Evolutionary conservation across 345 rosid species (phyloP).

Genomic region (Eutrema japonicum): DNA sequence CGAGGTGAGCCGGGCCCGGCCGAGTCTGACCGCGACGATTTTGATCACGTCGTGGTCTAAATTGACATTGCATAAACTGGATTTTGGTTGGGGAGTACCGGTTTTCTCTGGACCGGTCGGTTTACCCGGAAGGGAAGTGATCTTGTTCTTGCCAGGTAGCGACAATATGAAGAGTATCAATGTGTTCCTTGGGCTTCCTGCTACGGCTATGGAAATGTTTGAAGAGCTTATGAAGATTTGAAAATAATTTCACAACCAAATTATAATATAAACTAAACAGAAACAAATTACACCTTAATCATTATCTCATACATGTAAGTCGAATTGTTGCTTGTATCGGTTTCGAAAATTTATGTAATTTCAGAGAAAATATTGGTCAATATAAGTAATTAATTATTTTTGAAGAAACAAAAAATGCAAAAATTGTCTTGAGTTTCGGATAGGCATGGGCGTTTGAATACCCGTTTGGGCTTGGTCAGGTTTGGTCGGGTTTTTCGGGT

Average conservation of each 20-base stretch:
- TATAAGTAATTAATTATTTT: background rate
- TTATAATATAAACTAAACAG: background rate
- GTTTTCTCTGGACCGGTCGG: slow-evolving; percentile 69
- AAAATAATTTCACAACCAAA: background rate
- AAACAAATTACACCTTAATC: background rate
- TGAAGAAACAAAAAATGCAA: background rate
- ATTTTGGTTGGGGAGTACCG: slow-evolving; percentile 88
- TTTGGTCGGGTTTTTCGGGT: too few relatives aligned
- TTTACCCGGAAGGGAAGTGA: slow-evolving; percentile 77
- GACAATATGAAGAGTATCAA: slow-evolving; percentile 56
- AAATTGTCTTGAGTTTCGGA: background rate
- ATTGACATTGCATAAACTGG: slow-evolving; percentile 63
- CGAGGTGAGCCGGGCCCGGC: slow-evolving; percentile 70
- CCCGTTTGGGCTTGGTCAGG: too few relatives aligned
- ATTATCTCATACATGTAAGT: background rate
- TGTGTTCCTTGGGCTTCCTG: slow-evolving; percentile 76
- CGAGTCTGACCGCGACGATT: slow-evolving; percentile 67
- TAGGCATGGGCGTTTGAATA: too few relatives aligned
- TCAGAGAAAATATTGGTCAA: background rate
- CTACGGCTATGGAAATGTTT: slow-evolving; percentile 71
- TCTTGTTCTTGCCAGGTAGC: slow-evolving; percentile 64
- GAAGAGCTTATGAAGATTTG: slow-evolving; percentile 53
- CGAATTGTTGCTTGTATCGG: background rate
- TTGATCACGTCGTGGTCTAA: slow-evolving; percentile 80
- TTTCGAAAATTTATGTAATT: slow-evolving; percentile 2